These are phyloP conservation scores for Rutidosis leptorrhynchoides DNA, from an alignment of 129 eudicot species.

Conservation along the genomic window DNA sequence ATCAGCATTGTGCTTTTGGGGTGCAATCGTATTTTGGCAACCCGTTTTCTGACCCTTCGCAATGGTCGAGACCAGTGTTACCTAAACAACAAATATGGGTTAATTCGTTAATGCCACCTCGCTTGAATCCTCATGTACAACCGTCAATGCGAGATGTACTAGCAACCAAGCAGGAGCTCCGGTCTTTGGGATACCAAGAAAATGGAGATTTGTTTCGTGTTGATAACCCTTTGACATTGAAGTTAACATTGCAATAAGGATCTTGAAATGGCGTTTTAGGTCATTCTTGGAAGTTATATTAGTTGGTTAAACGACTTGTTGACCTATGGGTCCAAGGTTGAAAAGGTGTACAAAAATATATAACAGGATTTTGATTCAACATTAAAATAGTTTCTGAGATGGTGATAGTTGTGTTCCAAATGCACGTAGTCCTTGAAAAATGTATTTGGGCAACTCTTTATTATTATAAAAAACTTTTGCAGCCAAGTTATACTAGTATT, in stretches of 20 bases:
- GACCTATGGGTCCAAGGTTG: constrained; percentile 2
- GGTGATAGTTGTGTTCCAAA: constrained; percentile 9
- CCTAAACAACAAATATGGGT: constrained; percentile 36
- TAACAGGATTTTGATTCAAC: constrained; percentile 12
- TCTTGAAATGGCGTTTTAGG: neutral
- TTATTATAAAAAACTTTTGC: no score
- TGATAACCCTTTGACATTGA: constrained; percentile 24
- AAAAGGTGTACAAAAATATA: constrained; percentile 29
- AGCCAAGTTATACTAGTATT: no score
- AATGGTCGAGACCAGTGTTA: constrained; percentile 28
- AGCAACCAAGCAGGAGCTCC: constrained; percentile 21
- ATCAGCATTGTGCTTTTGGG: constrained; percentile 3
- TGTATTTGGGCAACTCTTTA: constrained; percentile 20
- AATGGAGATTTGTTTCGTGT: constrained; percentile 24
- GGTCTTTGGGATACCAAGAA: constrained; percentile 15
- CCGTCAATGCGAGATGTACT: constrained; percentile 15
- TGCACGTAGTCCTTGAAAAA: constrained; percentile 9
- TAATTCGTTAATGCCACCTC: constrained; percentile 6
- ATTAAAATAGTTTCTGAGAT: constrained; percentile 1
- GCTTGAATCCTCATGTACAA: constrained; percentile 14
- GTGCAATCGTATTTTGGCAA: constrained; percentile 37
- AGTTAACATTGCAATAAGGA: constrained; percentile 25
- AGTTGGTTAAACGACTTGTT: constrained; percentile 8
- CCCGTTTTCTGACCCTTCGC: constrained; percentile 39
- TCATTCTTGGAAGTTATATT: constrained; percentile 19